These are phyloP conservation scores for Sordariomycetes sp. DNA, from an alignment of 2,329 filamentous ascomycete species.

Conservation along the genomic window DNA sequence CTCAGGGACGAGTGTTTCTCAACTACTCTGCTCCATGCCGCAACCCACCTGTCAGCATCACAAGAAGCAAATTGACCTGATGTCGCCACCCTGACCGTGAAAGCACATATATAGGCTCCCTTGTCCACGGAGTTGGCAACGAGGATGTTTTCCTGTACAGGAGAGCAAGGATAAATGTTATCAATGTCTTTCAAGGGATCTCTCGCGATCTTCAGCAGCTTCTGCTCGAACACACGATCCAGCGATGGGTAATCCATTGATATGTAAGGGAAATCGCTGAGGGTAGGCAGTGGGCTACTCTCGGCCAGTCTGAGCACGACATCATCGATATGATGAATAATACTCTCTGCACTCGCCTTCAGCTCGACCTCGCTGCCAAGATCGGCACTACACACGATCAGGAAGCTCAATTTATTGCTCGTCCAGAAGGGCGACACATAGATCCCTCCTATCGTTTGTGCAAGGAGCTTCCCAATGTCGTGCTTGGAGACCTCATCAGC, in stretches of 20 bases:
- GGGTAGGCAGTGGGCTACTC: neutral
- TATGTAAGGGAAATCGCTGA: slow-evolving; percentile 1
- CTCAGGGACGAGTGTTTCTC: slow-evolving; percentile 2
- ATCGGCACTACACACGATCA: slow-evolving; percentile 3
- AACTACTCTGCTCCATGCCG: slow-evolving; percentile 1
- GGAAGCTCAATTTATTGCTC: slow-evolving; percentile 3
- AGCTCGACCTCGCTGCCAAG: slow-evolving; percentile 1
- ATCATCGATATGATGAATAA: slow-evolving; percentile 1
- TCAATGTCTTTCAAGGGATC: slow-evolving; percentile 11
- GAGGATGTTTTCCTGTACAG: slow-evolving; percentile 24
- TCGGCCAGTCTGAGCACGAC: neutral
- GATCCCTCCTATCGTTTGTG: slow-evolving; percentile 2
- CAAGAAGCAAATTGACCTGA: neutral
- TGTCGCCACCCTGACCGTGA: slow-evolving; percentile 6
- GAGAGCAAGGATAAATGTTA: slow-evolving; percentile 27
- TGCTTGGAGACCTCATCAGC: slow-evolving; percentile 1
- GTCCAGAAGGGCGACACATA: slow-evolving; percentile 4
- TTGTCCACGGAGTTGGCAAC: slow-evolving; percentile 17
- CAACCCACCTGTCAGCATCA: neutral
- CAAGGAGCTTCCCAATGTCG: slow-evolving; percentile 1
- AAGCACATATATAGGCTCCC: slow-evolving; percentile 6
- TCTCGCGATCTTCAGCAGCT: slow-evolving; percentile 3
- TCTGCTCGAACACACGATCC: slow-evolving; percentile 4
- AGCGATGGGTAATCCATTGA: slow-evolving; percentile 5
- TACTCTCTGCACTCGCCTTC: neutral